Evolutionary conservation across 352 stramenopile genomes (phyloP), one percentile per base, ranked within the genome.

Genomic region (Pythium rishiriense): DNA sequence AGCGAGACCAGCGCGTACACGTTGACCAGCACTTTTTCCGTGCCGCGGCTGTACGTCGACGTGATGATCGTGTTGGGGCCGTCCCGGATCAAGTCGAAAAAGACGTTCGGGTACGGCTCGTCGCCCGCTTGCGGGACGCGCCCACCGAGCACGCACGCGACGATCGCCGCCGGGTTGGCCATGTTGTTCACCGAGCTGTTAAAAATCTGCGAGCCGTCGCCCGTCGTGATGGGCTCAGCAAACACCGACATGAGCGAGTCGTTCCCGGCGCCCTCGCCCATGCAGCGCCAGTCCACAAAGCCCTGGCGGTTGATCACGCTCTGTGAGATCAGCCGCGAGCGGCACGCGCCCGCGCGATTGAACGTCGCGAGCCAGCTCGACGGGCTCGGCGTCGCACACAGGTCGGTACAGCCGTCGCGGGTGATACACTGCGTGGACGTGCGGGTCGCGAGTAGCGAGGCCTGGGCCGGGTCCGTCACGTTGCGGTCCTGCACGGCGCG

Each of bases 41-140:
- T 58, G 8, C 64, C 64, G 14, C 50, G 37, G 25, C 35, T 58
- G 25, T 64, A 68, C 5, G 63, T 64, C 11, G 55, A 62, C 17
- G 63, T 70, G 41, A 58, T 51, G 26, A 66, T 60, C 24, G 64
- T 70, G 25, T 70, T 65, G 31, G 64, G n/a, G 5, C 64, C 64
- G 26, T 8, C 19, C 3, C 45, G 7, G 0, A 71, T 3, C 0
- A 63, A 24, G 17, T 63, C 64, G 24, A 64, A 48, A 47, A 71
- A 63, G 0, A 60, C 39, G 21, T 61, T 72, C 14, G 65, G 59
- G 12, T 54, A 63, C 4, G 46, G 55, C 35, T 65, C 63, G 9
- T 62, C 56, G 12, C 33, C 49, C 6, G 35, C 49, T 26, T 63
- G 56, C 0, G 58, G 65, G 11, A 72, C 56, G 0, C 65, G 45